These are phyloP conservation scores for Brassica carinata DNA, from an alignment of 345 rosid species.

Conservation along the genomic window DNA sequence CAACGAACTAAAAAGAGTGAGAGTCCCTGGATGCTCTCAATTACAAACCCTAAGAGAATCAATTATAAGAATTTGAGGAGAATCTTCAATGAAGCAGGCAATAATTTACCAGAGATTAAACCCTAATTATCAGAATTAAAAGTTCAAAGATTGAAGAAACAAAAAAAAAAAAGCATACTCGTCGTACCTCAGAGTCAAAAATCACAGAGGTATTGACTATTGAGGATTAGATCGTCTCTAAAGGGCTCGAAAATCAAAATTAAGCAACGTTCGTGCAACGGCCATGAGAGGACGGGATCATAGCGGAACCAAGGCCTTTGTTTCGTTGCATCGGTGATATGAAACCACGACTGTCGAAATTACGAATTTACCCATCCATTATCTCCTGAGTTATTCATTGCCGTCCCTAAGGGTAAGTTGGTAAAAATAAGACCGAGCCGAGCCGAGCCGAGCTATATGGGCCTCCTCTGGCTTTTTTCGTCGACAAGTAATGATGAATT, in stretches of 20 bases:
- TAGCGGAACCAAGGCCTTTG: constrained; percentile 31
- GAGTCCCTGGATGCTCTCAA: not conserved
- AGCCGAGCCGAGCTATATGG: constrained; percentile 26
- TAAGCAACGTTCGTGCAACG: constrained; percentile 48
- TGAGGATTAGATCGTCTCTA: constrained; percentile 24
- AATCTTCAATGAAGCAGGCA: constrained; percentile 25
- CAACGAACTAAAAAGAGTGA: not conserved
- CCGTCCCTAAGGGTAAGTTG: constrained; percentile 19
- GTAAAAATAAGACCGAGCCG: constrained; percentile 6
- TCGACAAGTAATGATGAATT: not conserved
- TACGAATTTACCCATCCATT: constrained; percentile 48
- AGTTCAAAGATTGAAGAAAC: constrained; percentile 13
- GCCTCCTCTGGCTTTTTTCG: constrained; percentile 24
- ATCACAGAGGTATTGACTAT: constrained; percentile 13
- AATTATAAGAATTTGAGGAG: constrained; percentile 13
- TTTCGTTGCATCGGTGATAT: constrained; percentile 71
- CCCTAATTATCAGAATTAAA: constrained; percentile 46
- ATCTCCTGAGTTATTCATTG: not conserved
- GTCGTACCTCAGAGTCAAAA: constrained; percentile 40
- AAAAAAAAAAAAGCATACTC: constrained; percentile 21
- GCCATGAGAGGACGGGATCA: constrained; percentile 56
- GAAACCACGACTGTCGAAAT: constrained; percentile 43
- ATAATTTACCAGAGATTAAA: constrained; percentile 7
- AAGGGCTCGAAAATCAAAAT: constrained; percentile 49
- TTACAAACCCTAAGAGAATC: constrained; percentile 37